Base-by-base conservation (phyloP, 2,329 filamentous ascomycete genomes). In the Rutstroemia sp. region DNA sequence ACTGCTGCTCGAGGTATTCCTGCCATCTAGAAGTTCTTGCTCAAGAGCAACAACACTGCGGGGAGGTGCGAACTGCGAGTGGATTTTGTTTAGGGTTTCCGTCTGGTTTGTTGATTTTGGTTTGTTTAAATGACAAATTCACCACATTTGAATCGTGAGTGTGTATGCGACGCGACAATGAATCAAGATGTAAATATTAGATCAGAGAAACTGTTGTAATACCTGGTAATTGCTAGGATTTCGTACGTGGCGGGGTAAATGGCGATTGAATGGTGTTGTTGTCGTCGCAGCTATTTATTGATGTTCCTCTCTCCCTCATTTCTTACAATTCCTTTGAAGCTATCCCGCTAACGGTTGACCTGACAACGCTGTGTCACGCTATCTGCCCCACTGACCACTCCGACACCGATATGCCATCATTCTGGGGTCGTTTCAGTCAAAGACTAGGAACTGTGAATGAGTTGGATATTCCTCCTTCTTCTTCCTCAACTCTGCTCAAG, bases 1-100 rank as follows among this genome's bases (percentile, higher is more conserved):
- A 70, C 63, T 59, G 72, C 71, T 69, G 78, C 74, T 69, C 80
- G 74, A 62, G 76, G 74, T 59, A 78, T 71, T 69, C 77, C 78
- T 69, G 77, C 77, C 81, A 84, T 83, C 12, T 38, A 9, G 17
- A 5, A 9, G 39, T n/a, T 8, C 16, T 9, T 34, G 12, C 30
- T 12, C 30, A 9, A 34, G 30, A 34, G 10, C 30, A 34, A 34
- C 30, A 12, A 34, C 30, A 12, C 30, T 12, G 30, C 10, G 10
- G 12, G 30, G 9, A 34, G 30, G 30, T 34, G 30, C 30, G 30
- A 34, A 12, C 12, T 14, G 30, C 3, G 30, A 34, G 30, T 34
- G 12, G 9, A 12, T 3, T 34, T 34, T 34, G 9, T 19, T 19
- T 21, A 36, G 42, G 17, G 30, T 6, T 39, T 27, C 44, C 30